phyloP scores from a whole-genome alignment of 2,329 filamentous ascomycete species.

The Cercospora canescens region DNA sequence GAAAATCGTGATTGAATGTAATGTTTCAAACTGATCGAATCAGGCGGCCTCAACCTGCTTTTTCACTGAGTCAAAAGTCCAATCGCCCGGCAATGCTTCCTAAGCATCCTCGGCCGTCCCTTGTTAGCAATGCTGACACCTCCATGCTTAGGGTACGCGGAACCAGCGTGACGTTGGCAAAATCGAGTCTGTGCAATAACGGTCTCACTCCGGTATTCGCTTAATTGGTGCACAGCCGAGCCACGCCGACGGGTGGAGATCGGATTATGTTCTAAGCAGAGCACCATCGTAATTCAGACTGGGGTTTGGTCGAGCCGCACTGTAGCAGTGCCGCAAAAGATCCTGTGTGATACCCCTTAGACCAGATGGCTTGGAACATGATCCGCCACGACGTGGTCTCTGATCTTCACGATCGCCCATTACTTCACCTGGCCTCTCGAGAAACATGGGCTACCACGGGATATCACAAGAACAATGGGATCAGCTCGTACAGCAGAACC shows the following conservation, averaged over 20 bases:
- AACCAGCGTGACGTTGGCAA: background rate
- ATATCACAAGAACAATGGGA: background rate
- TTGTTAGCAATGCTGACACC: background rate
- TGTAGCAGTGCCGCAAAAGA: background rate
- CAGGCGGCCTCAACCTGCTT: background rate
- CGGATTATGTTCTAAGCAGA: background rate
- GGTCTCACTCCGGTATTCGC: background rate
- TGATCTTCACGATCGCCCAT: background rate
- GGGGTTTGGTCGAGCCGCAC: background rate
- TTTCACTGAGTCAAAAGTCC: background rate
- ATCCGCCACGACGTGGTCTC: background rate
- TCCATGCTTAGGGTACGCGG: background rate
- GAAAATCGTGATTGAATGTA: background rate
- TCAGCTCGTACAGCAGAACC: background rate
- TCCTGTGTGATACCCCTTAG: background rate
- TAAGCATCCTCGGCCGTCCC: background rate
- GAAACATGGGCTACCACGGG: background rate
- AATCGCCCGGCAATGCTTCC: background rate
- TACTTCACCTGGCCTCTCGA: background rate
- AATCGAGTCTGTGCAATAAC: background rate
- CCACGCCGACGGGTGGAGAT: background rate
- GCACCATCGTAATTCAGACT: background rate
- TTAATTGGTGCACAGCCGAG: background rate
- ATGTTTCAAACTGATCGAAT: background rate
- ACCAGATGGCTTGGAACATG: background rate